Evolutionary conservation across 352 stramenopile species (phyloP).

Genomic region (Phytopythium helicoides): DNA sequence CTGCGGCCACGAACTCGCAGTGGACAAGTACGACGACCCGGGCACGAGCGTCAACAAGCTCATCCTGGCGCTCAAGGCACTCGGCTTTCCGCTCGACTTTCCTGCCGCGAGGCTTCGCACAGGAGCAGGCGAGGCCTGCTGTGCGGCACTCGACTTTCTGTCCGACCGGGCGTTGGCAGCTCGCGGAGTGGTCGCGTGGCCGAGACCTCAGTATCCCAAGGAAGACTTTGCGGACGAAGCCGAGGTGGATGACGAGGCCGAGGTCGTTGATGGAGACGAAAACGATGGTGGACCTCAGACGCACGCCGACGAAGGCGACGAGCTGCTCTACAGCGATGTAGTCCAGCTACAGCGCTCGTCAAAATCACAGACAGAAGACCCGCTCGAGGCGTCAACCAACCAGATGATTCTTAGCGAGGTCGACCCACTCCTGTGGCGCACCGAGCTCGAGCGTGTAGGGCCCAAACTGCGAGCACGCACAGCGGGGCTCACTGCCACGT

Average conservation of each 20-base stretch:
- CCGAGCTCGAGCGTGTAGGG: slow-evolving; percentile 77
- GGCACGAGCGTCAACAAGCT: slow-evolving; percentile 88
- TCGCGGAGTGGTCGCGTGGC: slow-evolving; percentile 56
- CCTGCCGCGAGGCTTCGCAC: slow-evolving; percentile 75
- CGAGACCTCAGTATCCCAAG: slow-evolving; percentile 68
- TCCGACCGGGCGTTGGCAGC: slow-evolving; percentile 74
- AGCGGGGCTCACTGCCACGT: slow-evolving; percentile 30
- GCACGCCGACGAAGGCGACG: slow-evolving; percentile 43
- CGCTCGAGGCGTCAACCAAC: slow-evolving; percentile 72
- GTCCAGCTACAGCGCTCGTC: slow-evolving; percentile 37
- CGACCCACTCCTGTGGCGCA: slow-evolving; percentile 80
- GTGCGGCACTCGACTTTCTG: slow-evolving; percentile 73
- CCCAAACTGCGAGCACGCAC: slow-evolving; percentile 59
- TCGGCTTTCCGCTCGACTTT: slow-evolving; percentile 83
- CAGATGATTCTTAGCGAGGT: slow-evolving; percentile 86
- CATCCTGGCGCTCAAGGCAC: slow-evolving; percentile 75
- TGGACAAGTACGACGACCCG: slow-evolving; percentile 89
- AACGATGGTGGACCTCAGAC: slow-evolving; percentile 51
- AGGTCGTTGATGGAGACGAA: slow-evolving; percentile 50
- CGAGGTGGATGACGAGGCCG: slow-evolving; percentile 64
- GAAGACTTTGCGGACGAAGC: slow-evolving; percentile 81
- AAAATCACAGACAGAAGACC: slow-evolving; percentile 29
- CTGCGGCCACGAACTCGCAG: slow-evolving; percentile 72
- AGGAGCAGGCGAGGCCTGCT: slow-evolving; percentile 75
- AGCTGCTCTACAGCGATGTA: slow-evolving; percentile 68